These are phyloP conservation scores for Penicillium steckii DNA, from an alignment of 495 filamentous ascomycete species.

Conservation along the genomic window DNA sequence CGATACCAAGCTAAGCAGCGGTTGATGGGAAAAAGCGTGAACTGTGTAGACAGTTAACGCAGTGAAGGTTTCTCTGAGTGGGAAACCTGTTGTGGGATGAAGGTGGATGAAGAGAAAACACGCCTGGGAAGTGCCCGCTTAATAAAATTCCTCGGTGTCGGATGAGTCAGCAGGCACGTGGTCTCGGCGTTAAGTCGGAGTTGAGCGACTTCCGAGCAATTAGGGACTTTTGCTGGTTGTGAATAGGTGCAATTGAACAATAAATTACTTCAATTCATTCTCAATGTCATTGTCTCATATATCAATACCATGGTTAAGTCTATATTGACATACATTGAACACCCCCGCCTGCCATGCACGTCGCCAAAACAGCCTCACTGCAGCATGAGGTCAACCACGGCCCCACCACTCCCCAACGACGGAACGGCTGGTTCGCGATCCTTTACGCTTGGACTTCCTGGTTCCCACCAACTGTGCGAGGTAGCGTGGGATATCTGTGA, in stretches of 20 bases:
- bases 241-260: no score
- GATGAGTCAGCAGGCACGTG: conserved; percentile 28
- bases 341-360: neutral
- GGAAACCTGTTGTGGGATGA: conserved; percentile 13
- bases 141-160: conserved; percentile 13
- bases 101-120: conserved; percentile 9
- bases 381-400: conserved; percentile 15
- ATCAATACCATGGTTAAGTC: neutral
- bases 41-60: conserved; percentile 27
- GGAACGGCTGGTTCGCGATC: conserved; percentile 15
- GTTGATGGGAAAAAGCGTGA: conserved; percentile 7
- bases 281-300: no score
- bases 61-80: conserved; percentile 18
- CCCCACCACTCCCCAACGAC: conserved; percentile 22
- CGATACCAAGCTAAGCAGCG: conserved; percentile 17
- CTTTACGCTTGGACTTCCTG: neutral
- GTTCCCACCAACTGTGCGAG: conserved; percentile 5
- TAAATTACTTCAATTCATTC: no score
- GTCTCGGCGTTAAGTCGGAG: conserved; percentile 8
- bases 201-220: no score
- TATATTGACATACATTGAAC: neutral
- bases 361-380: neutral
- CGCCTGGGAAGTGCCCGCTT: conserved; percentile 12
- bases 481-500: neutral
- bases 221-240: no score